These are phyloP conservation scores for Musa acuminata DNA, from an alignment of 176 grass and related monocot species.

Conservation along the genomic window DNA sequence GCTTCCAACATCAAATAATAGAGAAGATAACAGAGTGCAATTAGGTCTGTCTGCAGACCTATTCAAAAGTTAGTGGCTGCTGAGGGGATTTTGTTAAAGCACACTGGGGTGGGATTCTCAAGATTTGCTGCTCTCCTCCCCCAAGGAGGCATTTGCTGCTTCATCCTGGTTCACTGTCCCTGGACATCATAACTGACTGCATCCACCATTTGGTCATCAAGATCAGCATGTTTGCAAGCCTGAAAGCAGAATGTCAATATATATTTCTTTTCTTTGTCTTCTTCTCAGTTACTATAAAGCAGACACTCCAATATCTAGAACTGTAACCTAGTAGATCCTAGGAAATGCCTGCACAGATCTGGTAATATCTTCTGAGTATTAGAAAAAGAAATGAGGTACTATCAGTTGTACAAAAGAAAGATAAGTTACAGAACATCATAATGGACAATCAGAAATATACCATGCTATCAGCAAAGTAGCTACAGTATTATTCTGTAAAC, in stretches of 20 bases:
- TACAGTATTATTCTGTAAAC: neutral
- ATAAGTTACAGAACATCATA: neutral
- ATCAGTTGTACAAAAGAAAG: neutral
- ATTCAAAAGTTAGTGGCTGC: neutral
- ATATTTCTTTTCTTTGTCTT: neutral
- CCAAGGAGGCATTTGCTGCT: neutral
- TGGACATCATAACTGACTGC: neutral
- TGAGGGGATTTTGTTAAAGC: neutral
- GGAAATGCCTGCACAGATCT: neutral
- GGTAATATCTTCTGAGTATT: neutral
- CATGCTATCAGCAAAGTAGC: neutral
- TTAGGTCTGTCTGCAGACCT: neutral
- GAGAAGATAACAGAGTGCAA: neutral
- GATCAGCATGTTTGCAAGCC: neutral
- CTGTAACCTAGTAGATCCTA: neutral
- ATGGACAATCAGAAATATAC: neutral
- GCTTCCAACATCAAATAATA: conserved; percentile 4
- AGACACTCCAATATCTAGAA: neutral
- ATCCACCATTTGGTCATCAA: neutral
- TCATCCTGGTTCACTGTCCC: neutral
- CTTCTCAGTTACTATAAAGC: neutral
- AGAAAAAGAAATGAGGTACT: neutral
- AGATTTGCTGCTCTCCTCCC: neutral
- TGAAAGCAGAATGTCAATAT: neutral
- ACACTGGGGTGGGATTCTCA: neutral